Percentiles rank a stretch among this genome's conserved stretches.
Conservation (phyloP, 164 flowering plant genomes). For the Dillenia turbinata region DNA sequence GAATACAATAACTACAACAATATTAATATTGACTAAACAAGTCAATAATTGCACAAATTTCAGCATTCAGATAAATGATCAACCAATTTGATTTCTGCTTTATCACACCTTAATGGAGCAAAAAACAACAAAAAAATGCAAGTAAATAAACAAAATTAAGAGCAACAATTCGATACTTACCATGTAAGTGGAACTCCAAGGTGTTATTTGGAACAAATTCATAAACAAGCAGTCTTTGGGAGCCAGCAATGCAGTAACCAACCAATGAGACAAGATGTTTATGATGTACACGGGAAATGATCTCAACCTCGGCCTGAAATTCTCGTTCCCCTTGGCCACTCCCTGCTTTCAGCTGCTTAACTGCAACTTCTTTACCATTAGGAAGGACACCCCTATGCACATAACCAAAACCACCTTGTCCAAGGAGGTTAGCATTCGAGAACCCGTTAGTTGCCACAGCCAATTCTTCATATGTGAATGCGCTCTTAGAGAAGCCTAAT, state of each 20-base stretch:
- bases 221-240: conserved; percentile 83
- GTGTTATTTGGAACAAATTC: conserved; percentile 96
- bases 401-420: conserved; percentile 98
- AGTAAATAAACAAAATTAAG: too few relatives aligned
- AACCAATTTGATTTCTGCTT: too few relatives aligned
- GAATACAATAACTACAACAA: too few relatives aligned
- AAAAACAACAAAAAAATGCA: neutral
- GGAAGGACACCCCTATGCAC: conserved; percentile 91
- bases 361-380: conserved; percentile 88
- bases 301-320: conserved; percentile 95
- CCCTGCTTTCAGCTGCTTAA: conserved; percentile 82
- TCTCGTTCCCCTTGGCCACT: conserved; percentile 99
- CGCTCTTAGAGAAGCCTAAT: conserved; percentile 68
- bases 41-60: too few relatives aligned
- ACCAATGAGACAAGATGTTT: conserved; percentile 91
- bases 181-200: conserved; percentile 90
- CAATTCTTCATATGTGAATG: conserved; percentile 80
- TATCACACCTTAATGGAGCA: too few relatives aligned
- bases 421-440: conserved; percentile 82
- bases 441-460: conserved; percentile 90
- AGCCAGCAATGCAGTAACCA: conserved; percentile 82
- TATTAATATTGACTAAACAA: too few relatives aligned
- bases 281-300: conserved; percentile 94
- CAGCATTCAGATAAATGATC: too few relatives aligned
- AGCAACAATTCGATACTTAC: conserved; percentile 22